Percentiles rank a stretch among this genome's conserved stretches.
Evolutionary conservation across 441 rosid genomes (phyloP).

Genomic region (Melastoma candidum): DNA sequence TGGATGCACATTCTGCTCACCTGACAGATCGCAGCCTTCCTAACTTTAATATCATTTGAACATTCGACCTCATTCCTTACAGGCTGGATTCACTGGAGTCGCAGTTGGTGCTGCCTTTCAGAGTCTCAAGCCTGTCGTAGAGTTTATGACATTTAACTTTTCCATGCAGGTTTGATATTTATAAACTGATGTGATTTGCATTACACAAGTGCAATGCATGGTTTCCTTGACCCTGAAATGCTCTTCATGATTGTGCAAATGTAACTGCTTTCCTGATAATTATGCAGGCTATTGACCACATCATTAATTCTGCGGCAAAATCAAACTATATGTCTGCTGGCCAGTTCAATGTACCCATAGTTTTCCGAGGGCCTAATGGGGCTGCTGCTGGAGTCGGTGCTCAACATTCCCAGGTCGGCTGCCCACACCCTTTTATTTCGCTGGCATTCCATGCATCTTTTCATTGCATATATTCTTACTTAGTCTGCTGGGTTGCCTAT

Average conservation of each 20-base stretch:
- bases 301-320: constrained; percentile 89
- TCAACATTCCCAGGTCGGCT: constrained; percentile 63
- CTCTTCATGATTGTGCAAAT: too few relatives aligned
- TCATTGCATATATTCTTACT: too few relatives aligned
- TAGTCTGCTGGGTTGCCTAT: too few relatives aligned
- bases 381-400: constrained; percentile 98
- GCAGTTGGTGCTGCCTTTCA: constrained; percentile 97
- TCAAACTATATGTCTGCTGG: constrained; percentile 92
- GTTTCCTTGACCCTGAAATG: too few relatives aligned
- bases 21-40: too few relatives aligned
- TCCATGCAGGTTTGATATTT: constrained; percentile 66
- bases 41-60: too few relatives aligned
- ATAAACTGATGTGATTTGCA: background rate
- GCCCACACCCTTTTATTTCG: constrained; percentile 4
- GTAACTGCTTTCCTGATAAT: background rate
- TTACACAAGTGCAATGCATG: too few relatives aligned
- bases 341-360: constrained; percentile 68
- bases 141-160: constrained; percentile 96
- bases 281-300: constrained; percentile 84
- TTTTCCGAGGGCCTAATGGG: constrained; percentile 96
- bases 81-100: constrained; percentile 98
- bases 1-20: too few relatives aligned
- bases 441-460: background rate
- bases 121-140: constrained; percentile 84
- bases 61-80: constrained; percentile 4